Percentiles rank a stretch among this genome's conserved stretches.
These are phyloP conservation scores for Gomphus bonarii DNA, from an alignment of 1,284 basidiomycete genomes.

Conservation along the genomic window DNA sequence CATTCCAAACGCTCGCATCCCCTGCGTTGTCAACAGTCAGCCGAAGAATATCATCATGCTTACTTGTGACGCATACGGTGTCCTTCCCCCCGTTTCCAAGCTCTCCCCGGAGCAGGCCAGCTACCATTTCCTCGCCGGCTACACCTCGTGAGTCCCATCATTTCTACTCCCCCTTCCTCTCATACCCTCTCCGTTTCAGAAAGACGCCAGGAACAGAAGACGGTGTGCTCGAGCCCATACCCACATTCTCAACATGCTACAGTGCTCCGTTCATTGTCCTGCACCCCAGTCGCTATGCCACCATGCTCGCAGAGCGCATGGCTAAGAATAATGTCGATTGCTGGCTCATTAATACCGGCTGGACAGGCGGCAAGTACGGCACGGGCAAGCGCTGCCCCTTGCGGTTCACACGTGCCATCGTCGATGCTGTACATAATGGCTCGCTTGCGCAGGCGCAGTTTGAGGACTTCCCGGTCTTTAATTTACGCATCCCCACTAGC, in stretches of 20 bases:
- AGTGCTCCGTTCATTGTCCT: conserved; percentile 98
- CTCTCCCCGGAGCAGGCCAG: conserved; percentile 91
- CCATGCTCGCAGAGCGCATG: conserved; percentile 97
- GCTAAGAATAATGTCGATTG: conserved; percentile 84
- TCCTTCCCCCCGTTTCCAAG: conserved; percentile 91
- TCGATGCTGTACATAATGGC: conserved; percentile 95
- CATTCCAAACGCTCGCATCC: conserved; percentile 93
- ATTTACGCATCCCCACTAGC: conserved; percentile 70
- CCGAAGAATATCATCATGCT: conserved; percentile 97
- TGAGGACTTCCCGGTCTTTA: conserved; percentile 77
- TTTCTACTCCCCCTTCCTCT: conserved; percentile 34
- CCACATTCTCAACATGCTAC: conserved; percentile 99
- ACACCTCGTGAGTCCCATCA: conserved; percentile 47
- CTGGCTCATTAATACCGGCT: conserved; percentile 99
- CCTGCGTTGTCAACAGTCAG: conserved; percentile 76
- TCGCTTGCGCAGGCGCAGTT: conserved; percentile 81
- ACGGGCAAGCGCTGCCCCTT: conserved; percentile 87
- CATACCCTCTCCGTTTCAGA: conserved; percentile 23
- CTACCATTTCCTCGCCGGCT: conserved; percentile 95
- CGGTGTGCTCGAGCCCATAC: conserved; percentile 95
- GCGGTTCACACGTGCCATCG: conserved; percentile 91
- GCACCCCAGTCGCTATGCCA: conserved; percentile 89
- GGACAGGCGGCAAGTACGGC: conserved; percentile 94
- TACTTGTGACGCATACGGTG: conserved; percentile 97
- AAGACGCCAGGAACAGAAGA: conserved; percentile 98